These are phyloP conservation scores for Pseudotsuga menziesii DNA, from an alignment of 75 land plant genomes.

Conservation along the genomic window DNA sequence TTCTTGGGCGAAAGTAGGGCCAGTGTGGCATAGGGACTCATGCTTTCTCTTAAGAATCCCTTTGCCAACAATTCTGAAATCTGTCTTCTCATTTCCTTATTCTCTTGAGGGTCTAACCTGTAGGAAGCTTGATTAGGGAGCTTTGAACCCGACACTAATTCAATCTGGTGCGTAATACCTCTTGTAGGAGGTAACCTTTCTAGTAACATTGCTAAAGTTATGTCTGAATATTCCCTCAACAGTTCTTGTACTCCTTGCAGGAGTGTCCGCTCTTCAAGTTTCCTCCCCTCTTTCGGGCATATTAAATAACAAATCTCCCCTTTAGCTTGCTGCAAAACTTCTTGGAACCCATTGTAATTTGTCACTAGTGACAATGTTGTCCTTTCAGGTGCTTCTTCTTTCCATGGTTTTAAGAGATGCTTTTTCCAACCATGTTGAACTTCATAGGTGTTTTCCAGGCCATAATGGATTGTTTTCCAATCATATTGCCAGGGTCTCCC, in stretches of 20 bases:
- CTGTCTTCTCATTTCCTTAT: too few relatives aligned
- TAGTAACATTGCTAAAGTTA: too few relatives aligned
- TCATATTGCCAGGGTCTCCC: background rate
- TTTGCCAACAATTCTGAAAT: too few relatives aligned
- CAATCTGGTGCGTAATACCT: background rate
- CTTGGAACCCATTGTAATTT: background rate
- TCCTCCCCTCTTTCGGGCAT: background rate
- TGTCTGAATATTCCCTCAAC: background rate
- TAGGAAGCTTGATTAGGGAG: too few relatives aligned
- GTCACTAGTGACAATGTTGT: too few relatives aligned
- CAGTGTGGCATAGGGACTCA: background rate
- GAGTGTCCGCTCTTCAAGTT: background rate
- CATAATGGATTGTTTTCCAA: too few relatives aligned
- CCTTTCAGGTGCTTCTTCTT: background rate
- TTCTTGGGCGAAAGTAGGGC: background rate
- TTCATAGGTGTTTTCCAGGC: background rate
- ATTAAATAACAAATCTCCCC: too few relatives aligned
- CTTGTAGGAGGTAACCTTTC: background rate
- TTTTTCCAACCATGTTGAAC: background rate
- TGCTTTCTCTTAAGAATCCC: background rate
- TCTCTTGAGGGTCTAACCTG: too few relatives aligned
- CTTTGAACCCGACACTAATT: background rate
- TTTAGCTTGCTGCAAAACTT: too few relatives aligned
- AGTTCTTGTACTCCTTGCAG: background rate
- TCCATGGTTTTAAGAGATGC: background rate